These are phyloP conservation scores for Starmerella etchellsii DNA, from an alignment of 805 yeast genomes.

Conservation along the genomic window DNA sequence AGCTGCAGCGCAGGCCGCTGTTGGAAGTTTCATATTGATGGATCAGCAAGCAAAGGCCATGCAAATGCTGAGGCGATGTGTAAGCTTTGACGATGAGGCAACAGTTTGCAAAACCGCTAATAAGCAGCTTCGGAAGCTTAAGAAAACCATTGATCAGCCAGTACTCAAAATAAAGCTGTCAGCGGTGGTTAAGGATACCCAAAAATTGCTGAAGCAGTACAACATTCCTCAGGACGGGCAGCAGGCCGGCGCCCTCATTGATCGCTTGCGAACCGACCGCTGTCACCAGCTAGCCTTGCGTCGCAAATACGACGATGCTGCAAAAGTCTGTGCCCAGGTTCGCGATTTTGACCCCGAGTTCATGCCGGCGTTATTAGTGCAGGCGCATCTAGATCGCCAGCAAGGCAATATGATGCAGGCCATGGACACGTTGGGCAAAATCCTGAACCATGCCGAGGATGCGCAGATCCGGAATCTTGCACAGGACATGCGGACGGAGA, in stretches of 20 bases:
- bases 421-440: constrained; percentile 11
- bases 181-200: constrained; percentile 7
- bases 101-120: constrained; percentile 39
- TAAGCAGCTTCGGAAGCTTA: constrained; percentile 21
- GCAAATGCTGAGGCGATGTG: constrained; percentile 48
- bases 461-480: constrained; percentile 15
- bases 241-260: constrained; percentile 17
- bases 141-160: constrained; percentile 20
- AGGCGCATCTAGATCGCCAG: constrained; percentile 21
- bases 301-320: constrained; percentile 21
- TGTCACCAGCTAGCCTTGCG: constrained; percentile 21
- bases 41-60: constrained; percentile 41
- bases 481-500: constrained; percentile 21
- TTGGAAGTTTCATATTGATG: constrained; percentile 34
- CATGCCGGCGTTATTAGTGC: constrained; percentile 23
- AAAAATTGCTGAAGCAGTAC: constrained; percentile 9
- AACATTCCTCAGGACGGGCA: constrained; percentile 6
- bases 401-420: constrained; percentile 24
- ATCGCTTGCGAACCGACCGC: constrained; percentile 14
- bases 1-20: constrained; percentile 29
- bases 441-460: constrained; percentile 15
- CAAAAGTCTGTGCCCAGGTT: constrained; percentile 22
- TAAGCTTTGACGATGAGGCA: constrained; percentile 66
- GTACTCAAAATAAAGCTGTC: constrained; percentile 9
- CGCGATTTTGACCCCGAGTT: constrained; percentile 22